Evolutionary conservation across 441 rosid genomes (phyloP), one percentile per base, ranked within the genome.

Genomic region (Syzygium malaccense): DNA sequence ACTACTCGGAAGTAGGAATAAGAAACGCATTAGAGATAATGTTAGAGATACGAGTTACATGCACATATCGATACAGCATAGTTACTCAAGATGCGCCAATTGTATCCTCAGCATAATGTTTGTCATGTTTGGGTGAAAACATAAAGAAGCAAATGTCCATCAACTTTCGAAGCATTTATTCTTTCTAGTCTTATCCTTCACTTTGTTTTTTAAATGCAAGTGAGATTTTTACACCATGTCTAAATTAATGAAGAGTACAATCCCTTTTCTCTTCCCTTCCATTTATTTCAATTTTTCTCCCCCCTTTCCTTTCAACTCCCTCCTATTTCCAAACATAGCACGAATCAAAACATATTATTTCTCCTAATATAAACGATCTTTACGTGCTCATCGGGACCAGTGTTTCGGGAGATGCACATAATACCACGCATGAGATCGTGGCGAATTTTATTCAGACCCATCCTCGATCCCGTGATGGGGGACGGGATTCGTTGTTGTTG

Each of bases 331-430:
- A 56, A 20, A 18, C 58, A 20, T 56, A 20, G 26, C 26, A 56
- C 23, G 14, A 4, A 9, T 9, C 7, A 8, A 8, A 57, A 57
- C 80, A 11, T 19, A 23, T 33, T 5, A 10, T 33, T 8, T 23
- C 11, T 9, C 20, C 7, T 1, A 3, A 71, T 37, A 37, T 20
- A 23, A 71, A 33, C 3, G 28, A 37, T 71, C 15, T 71, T 37
- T 37, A 37, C 25, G 2, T 1, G 7, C 15, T 71, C 5, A 13
- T 37, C 0, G 7, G 1, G 15, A 37, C 1, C 11, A 20, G 6
- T 25, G 14, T 17, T 17, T 71, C 7, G 41, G 2, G 4, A 55
- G 57, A 54, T 0, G 4, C 12, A 1, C 58, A 4, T 20, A 56
- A 56, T 20, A 56, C 1, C 58, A 20, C 28, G 13, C 60, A 9